Percentiles rank a stretch among this genome's conserved stretches.
phyloP scores from a whole-genome alignment of 2,329 filamentous ascomycete genomes.

The Thielaviopsis ethacetica region DNA sequence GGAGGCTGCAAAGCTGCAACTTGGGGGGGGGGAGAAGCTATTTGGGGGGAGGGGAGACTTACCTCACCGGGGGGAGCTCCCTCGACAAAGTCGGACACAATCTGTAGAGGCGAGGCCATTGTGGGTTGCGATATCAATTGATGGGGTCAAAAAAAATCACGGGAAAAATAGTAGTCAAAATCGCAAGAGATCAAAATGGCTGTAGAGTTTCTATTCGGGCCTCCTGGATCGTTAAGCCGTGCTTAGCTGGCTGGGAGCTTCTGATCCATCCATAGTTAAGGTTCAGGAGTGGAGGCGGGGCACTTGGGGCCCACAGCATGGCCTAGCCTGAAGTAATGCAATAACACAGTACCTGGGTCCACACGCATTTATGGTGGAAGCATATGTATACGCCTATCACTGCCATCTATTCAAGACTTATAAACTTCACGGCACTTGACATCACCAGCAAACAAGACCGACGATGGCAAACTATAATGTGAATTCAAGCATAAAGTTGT shows the following conservation, averaged over 20 bases:
- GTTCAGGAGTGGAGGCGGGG: conserved; percentile 6
- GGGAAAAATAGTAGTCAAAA: not conserved
- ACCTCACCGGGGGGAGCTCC: conserved; percentile 11
- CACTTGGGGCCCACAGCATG: not conserved
- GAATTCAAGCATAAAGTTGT: not conserved
- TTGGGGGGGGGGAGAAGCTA: not conserved
- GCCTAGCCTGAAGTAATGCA: not conserved
- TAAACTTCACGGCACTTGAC: not conserved
- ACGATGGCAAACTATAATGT: not conserved
- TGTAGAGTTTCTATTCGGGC: not conserved
- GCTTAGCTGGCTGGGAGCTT: not conserved
- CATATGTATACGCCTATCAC: not conserved
- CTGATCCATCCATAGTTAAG: not conserved
- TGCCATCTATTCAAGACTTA: not conserved
- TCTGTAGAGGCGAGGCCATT: conserved; percentile 9
- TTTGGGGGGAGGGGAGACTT: not conserved
- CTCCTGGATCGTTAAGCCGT: not conserved
- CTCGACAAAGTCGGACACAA: conserved; percentile 10
- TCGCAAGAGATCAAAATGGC: not conserved
- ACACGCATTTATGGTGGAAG: not conserved
- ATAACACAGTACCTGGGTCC: not conserved
- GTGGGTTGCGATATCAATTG: not conserved
- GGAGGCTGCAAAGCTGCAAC: not conserved
- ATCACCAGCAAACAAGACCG: too few species aligned
- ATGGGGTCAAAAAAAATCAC: not conserved